A percentile compares a stretch with the other conserved stretches of the same genome.
These are phyloP conservation scores for Knufia petricola DNA, from an alignment of 2,329 filamentous ascomycete genomes.

Conservation along the genomic window DNA sequence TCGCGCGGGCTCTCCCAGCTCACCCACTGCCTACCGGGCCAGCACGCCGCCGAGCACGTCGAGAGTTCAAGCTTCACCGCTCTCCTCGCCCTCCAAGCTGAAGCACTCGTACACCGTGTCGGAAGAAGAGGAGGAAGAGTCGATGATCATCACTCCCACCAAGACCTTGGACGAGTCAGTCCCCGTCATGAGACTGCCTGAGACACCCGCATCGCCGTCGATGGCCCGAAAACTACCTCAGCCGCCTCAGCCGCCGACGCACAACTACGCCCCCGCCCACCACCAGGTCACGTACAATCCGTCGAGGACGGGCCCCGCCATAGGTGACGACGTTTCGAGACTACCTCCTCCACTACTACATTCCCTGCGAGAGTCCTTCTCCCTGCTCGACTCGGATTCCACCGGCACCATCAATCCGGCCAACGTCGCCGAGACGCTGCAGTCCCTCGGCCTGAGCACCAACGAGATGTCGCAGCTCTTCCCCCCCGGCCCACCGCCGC, in stretches of 20 bases:
- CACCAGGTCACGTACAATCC: too few relatives aligned
- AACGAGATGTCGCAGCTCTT: constrained; percentile 74
- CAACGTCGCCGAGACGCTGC: constrained; percentile 76
- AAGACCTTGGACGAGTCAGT: constrained; percentile 28
- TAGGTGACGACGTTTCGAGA: constrained; percentile 32
- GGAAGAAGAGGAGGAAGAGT: constrained; percentile 29
- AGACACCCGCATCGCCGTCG: constrained; percentile 30
- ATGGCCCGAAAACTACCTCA: constrained; percentile 9
- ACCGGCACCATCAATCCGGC: constrained; percentile 73
- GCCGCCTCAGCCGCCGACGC: too few relatives aligned
- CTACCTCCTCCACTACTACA: constrained; percentile 74
- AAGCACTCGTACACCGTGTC: constrained; percentile 38
- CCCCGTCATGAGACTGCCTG: constrained; percentile 19
- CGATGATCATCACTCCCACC: constrained; percentile 32
- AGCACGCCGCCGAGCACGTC: constrained; percentile 39
- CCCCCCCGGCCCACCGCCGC: constrained; percentile 58
- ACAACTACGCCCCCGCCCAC: too few relatives aligned
- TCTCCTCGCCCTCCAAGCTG: constrained; percentile 39
- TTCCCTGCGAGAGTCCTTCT: constrained; percentile 83
- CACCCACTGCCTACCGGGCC: constrained; percentile 47
- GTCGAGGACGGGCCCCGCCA: constrained; percentile 2
- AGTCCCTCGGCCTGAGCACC: constrained; percentile 58
- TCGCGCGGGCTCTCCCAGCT: constrained; percentile 53
- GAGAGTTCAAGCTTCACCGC: constrained; percentile 31
- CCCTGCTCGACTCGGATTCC: constrained; percentile 82